Evolutionary conservation across 2,329 filamentous ascomycete genomes (phyloP).

Genomic region (Gnomoniopsis smithogilvyi): DNA sequence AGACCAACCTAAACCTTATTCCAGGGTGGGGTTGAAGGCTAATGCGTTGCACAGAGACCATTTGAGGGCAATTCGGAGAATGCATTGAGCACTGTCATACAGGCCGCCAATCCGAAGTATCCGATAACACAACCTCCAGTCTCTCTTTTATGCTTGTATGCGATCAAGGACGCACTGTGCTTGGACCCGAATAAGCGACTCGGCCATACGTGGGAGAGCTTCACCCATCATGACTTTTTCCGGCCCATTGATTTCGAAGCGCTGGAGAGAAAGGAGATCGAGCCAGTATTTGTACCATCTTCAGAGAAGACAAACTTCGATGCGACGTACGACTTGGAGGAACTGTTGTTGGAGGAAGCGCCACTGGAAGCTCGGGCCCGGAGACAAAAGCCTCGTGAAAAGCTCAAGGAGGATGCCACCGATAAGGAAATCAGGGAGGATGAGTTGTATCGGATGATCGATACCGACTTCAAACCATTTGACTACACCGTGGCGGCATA

Average conservation of each 20-base stretch:
- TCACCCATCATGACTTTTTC: constrained; percentile 89
- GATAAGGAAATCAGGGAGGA: constrained; percentile 94
- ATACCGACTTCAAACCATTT: constrained; percentile 89
- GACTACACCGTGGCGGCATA: constrained; percentile 87
- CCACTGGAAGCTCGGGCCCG: constrained; percentile 89
- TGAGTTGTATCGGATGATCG: constrained; percentile 90
- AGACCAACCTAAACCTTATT: background rate
- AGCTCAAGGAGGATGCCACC: constrained; percentile 89
- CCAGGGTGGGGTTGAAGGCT: constrained; percentile 22
- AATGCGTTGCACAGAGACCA: constrained; percentile 61
- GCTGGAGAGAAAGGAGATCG: constrained; percentile 80
- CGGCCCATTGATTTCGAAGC: constrained; percentile 77
- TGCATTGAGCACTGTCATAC: constrained; percentile 74
- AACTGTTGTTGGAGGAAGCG: constrained; percentile 88
- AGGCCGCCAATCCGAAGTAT: constrained; percentile 78
- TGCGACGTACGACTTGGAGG: constrained; percentile 95
- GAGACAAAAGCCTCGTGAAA: constrained; percentile 88
- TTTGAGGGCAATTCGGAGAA: constrained; percentile 90
- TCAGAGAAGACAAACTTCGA: constrained; percentile 99
- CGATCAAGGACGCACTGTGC: constrained; percentile 80
- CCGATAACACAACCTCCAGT: constrained; percentile 92
- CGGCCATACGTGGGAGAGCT: constrained; percentile 82
- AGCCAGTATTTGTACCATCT: constrained; percentile 88
- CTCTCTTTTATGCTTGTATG: constrained; percentile 81
- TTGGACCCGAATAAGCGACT: constrained; percentile 77